These are phyloP conservation scores for Gynostemma pentaphyllum DNA, from an alignment of 306 rosid species.

Conservation along the genomic window DNA sequence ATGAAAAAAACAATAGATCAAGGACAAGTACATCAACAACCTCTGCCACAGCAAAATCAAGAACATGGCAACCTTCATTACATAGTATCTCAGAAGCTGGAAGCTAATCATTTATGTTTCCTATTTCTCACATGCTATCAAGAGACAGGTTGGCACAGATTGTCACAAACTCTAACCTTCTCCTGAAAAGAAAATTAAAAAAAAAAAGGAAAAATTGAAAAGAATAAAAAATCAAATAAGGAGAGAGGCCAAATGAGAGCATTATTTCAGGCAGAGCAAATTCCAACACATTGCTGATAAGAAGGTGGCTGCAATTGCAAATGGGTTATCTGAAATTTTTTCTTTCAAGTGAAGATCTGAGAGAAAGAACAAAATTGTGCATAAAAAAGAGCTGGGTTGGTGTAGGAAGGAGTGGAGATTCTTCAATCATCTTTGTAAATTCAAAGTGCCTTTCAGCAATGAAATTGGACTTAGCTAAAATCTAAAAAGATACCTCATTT, in stretches of 20 bases:
- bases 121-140: constrained; percentile 12
- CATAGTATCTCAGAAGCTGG: constrained; percentile 17
- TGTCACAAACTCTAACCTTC: constrained; percentile 4
- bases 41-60: constrained; percentile 10
- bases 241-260: background rate
- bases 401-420: background rate
- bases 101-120: constrained; percentile 14
- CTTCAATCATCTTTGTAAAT: constrained; percentile 12
- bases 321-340: background rate
- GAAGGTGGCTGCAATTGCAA: background rate
- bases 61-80: constrained; percentile 19
- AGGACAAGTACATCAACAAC: constrained; percentile 7
- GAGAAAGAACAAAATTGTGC: background rate
- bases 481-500: background rate
- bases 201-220: background rate
- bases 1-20: constrained; percentile 11
- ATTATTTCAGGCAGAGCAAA: background rate
- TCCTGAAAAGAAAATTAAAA: background rate
- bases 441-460: background rate
- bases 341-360: background rate
- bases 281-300: constrained; percentile 2
- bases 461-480: background rate
- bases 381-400: constrained; percentile 2
- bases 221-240: background rate
- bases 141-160: constrained; percentile 14